A percentile compares a stretch with the other conserved stretches of the same genome.
Conservation (phyloP, 805 yeast genomes). For the Saccharomyces paradoxus region DNA sequence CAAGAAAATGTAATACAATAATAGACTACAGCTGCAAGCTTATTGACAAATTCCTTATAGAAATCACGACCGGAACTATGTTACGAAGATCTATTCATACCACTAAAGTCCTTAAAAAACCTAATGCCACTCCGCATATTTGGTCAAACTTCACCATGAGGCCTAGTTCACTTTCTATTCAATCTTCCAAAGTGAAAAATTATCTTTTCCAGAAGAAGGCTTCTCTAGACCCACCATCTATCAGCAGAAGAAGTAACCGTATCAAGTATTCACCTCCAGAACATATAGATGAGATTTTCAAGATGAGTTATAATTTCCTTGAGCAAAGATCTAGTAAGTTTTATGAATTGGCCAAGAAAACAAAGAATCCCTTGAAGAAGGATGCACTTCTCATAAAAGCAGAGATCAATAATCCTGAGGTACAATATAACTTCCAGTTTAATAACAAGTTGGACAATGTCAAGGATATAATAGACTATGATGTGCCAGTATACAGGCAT, state of each 20-base stretch:
- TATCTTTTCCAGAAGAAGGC: constrained; percentile 30
- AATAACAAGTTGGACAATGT: constrained; percentile 32
- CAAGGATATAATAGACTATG: constrained; percentile 48
- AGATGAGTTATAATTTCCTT: constrained; percentile 54
- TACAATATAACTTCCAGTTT: constrained; percentile 54
- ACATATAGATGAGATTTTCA: constrained; percentile 65
- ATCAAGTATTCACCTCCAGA: constrained; percentile 57
- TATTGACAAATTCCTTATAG: not conserved
- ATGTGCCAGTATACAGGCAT: constrained; percentile 73
- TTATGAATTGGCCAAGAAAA: constrained; percentile 26
- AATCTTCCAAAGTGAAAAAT: constrained; percentile 20
- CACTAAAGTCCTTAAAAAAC: constrained; percentile 5
- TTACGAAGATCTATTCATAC: constrained; percentile 19
- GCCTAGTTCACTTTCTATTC: constrained; percentile 24
- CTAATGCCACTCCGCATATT: constrained; percentile 7
- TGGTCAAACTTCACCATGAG: constrained; percentile 27
- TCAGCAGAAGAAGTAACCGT: constrained; percentile 37
- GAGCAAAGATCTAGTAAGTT: constrained; percentile 39
- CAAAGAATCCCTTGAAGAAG: constrained; percentile 20
- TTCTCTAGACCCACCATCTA: constrained; percentile 38
- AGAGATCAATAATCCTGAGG: constrained; percentile 78
- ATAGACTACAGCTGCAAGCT: not conserved
- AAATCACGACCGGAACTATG: constrained; percentile 6
- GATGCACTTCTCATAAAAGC: constrained; percentile 44
- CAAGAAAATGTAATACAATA: not conserved